Conservation (phyloP, 305 asterid genomes). For the Fraxinus dipetala region DNA sequence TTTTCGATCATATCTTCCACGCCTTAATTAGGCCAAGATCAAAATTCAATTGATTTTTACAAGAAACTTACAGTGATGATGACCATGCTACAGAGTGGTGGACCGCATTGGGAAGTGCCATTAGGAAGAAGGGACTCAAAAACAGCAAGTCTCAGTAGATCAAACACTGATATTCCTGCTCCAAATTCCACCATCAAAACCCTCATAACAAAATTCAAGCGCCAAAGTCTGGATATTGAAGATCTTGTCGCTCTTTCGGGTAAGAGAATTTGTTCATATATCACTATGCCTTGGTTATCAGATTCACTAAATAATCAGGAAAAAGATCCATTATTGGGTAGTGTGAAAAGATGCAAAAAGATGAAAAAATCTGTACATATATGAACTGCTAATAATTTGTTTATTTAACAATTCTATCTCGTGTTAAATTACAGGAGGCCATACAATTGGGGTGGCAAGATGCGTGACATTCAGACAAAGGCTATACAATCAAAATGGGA, state of each 20-base stretch:
- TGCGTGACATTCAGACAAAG: conserved; percentile 62
- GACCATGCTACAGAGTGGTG: conserved; percentile 60
- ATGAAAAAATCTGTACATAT: neutral
- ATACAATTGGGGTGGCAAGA: conserved; percentile 65
- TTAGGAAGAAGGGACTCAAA: conserved; percentile 78
- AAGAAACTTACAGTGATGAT: neutral
- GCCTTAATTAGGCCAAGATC: neutral
- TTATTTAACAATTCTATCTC: neutral
- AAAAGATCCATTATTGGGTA: neutral
- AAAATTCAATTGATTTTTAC: neutral
- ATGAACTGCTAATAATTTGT: neutral
- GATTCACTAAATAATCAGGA: neutral
- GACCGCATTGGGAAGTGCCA: conserved; percentile 85
- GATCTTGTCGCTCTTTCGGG: conserved; percentile 91
- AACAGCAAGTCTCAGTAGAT: conserved; percentile 52
- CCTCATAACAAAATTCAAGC: conserved; percentile 47
- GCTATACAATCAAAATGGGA: conserved; percentile 72
- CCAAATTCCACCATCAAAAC: conserved; percentile 77
- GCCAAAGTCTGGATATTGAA: conserved; percentile 58
- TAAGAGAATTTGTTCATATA: conserved; percentile 6
- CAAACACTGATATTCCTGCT: conserved; percentile 64
- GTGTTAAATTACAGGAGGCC: conserved; percentile 39
- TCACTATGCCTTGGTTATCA: neutral
- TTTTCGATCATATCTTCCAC: neutral
- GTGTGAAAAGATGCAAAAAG: neutral